Evolutionary conservation across 805 yeast species (phyloP), one percentile per base, ranked within the genome.

Genomic region (Tetrapisispora arboricola): DNA sequence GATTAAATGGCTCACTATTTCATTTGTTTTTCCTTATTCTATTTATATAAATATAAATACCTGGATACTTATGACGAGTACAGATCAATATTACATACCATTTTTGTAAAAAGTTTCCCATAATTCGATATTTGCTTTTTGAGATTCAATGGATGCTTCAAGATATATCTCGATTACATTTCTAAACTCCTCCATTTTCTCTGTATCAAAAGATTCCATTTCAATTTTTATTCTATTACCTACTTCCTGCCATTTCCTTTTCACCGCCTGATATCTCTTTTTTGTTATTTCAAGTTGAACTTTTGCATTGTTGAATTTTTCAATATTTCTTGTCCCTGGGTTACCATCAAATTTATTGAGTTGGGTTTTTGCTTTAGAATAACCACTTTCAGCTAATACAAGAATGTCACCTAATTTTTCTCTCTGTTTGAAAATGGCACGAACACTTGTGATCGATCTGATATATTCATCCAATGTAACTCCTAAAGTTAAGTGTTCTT

Each of bases 111-210:
- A 92, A 0, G 87, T 78, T 58, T 84, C 92, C 85, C 90, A 84
- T n/a, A 80, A 60, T 55, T 84, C 94, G 44, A 84, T 84, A 25
- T 82, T 78, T 58, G 87, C 96, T 64, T 92, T 92, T 62, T 92
- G 98, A 25, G 87, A 72, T 62, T 92, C 98, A 41, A 88, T 83
- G 19, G 92, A 75, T 39, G 92, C 77, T 60, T 92, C 97, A 57
- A 94, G 73, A 53, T 79, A 88, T 11, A 90, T 80, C 61, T 92
- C 98, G 39, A 90, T 84, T 46, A 87, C 75, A 53, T 84, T 84
- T 56, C 95, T 75, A 62, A 90, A 86, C 53, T 88, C 96, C 33
- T 75, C 77, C 29, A 85, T 72, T 51, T 79, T 83, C 43, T 81
- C 90, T 35, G 68, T 66, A 55, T 86, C 95, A 56, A 88, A 84